Percentiles rank a stretch among this genome's conserved stretches.
Evolutionary conservation across 441 rosid genomes (phyloP).

Genomic region (Bocquillonia castaneifolia): DNA sequence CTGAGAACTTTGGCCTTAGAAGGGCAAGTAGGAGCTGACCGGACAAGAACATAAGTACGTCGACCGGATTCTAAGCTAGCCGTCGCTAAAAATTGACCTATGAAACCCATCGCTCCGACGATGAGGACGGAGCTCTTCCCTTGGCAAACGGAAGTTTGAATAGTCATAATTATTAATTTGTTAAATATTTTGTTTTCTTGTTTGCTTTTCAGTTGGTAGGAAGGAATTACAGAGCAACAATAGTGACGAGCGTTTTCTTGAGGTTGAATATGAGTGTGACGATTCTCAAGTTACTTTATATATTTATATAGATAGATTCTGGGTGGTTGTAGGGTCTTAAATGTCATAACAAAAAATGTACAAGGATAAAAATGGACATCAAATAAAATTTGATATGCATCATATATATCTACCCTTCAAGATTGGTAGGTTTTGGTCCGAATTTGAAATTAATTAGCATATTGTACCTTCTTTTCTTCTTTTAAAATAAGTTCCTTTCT

Average conservation of each 20-base stretch:
- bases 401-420: constrained; percentile 13
- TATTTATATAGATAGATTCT: too few relatives aligned
- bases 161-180: too few relatives aligned
- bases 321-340: not conserved
- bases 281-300: too few relatives aligned
- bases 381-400: not conserved
- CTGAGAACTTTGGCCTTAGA: constrained; percentile 17
- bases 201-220: too few relatives aligned
- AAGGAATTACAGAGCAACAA: too few relatives aligned
- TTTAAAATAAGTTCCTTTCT: too few relatives aligned
- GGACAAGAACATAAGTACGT: constrained; percentile 33
- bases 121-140: constrained; percentile 42
- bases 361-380: too few relatives aligned
- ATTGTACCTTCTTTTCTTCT: too few relatives aligned
- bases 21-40: constrained; percentile 21
- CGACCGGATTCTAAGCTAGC: constrained; percentile 35
- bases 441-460: too few relatives aligned
- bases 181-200: too few relatives aligned
- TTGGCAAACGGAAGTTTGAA: constrained; percentile 11
- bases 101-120: constrained; percentile 39
- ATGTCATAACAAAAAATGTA: not conserved
- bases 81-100: constrained; percentile 32
- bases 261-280: too few relatives aligned
- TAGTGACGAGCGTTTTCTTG: too few relatives aligned
- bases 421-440: not conserved